These are phyloP conservation scores for Houttuynia cordata DNA, from an alignment of 164 flowering plant genomes.

Conservation along the genomic window DNA sequence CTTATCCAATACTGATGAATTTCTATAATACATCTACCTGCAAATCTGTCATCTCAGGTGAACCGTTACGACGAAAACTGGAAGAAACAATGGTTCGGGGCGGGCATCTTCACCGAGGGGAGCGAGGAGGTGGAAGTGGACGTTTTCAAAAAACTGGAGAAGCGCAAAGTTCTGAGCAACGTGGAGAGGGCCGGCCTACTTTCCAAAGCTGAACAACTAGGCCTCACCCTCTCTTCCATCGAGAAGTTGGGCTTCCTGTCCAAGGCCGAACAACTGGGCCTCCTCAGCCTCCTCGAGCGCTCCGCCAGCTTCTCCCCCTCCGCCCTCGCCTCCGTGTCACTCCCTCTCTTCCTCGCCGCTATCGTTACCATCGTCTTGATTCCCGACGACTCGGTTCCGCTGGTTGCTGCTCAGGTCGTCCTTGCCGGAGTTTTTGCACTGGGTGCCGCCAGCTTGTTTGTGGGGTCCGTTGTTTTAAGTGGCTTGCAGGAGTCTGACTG, in stretches of 20 bases:
- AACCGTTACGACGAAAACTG: slow-evolving; percentile 60
- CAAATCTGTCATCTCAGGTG: too few relatives aligned
- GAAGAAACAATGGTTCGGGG: slow-evolving; percentile 88
- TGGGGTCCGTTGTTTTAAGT: slow-evolving; percentile 66
- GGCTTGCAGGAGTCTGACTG: slow-evolving; percentile 86
- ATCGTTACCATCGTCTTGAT: slow-evolving; percentile 46
- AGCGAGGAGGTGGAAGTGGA: slow-evolving; percentile 68
- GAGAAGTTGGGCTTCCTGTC: slow-evolving; percentile 79
- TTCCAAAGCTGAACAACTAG: slow-evolving; percentile 73
- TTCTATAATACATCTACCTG: too few relatives aligned
- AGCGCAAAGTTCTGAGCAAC: slow-evolving; percentile 64
- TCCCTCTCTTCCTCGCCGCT: slow-evolving; percentile 64
- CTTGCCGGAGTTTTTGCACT: slow-evolving; percentile 46
- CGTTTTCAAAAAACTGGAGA: slow-evolving; percentile 77
- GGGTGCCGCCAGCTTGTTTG: slow-evolving; percentile 55
- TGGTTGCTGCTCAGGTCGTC: slow-evolving; percentile 50
- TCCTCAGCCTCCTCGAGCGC: slow-evolving; percentile 66
- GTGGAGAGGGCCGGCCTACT: slow-evolving; percentile 79
- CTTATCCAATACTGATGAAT: too few relatives aligned
- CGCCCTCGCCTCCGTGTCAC: slow-evolving; percentile 52
- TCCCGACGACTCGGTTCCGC: slow-evolving; percentile 71
- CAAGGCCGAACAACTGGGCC: slow-evolving; percentile 79
- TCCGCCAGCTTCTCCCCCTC: slow-evolving; percentile 50
- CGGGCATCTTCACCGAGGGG: slow-evolving; percentile 71
- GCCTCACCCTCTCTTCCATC: slow-evolving; percentile 69